Evolutionary conservation across 1,139 yeast species (phyloP), one percentile per base, ranked within the genome.

Genomic region (Candida neerlandica): DNA sequence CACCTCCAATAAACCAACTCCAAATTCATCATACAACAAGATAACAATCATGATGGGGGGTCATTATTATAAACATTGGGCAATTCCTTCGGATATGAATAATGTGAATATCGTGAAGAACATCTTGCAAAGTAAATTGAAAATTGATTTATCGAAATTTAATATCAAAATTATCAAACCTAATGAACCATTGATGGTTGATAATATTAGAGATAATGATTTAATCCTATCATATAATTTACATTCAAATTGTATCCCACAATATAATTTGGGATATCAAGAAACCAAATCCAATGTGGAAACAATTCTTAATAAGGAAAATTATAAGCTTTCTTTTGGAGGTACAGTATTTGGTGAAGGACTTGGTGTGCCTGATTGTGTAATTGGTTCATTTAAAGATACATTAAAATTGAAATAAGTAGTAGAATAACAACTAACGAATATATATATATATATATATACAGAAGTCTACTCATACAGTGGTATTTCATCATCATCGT

Each of bases 41-140:
- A 65, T 92, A 45, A 94, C 99, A 0, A 78, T 90, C 33, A 94
- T 94, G 97, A 70, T 90, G 63, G 97, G 97, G 1, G 98, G 97
- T 1, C 87, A 87, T 61, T 77, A 78, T 60, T 71, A 67, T 52
- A 62, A 65, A 34, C 54, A 64, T 12, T 52, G 60, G 11, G 70
- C 69, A 3, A 61, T 78, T 2, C 87, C 86, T 5, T 73, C 80
- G 3, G 63, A 68, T n/a, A 43, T 66, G n/a, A 67, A 75, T 39
- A 77, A 77, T 43, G 60, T 77, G 18, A 65, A 67, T 29, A 69
- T 77, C 6, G 80, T 84, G 0, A 74, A 77, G 23, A 62, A 70
- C 2, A 80, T 81, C 3, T 66, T 90, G 40, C 54, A 62, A 39
- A 69, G 74, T 34, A 84, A 86, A 41, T 65, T 89, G 43, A 71